Evolutionary conservation across 352 stramenopile species (phyloP), one percentile per base, ranked within the genome.

Genomic region (Globisporangium nunn): DNA sequence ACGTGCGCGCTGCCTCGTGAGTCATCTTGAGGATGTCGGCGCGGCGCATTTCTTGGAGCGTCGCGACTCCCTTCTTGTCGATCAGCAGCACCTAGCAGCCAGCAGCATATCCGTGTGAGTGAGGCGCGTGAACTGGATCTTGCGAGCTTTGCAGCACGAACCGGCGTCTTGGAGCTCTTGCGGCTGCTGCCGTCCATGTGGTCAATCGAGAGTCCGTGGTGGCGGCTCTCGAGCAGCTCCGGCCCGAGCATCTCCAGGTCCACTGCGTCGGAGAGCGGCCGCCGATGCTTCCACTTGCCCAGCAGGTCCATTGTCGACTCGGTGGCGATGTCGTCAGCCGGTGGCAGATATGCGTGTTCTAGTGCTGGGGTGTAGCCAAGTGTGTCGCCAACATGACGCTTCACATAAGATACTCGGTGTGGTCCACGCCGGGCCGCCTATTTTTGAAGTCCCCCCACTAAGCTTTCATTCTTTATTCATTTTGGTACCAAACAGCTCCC

Each of bases 1-100:
- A 17, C 10, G 54, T n/a, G 12, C 30, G 55, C 14, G 52, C 53
- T n/a, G 59, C 46, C 14, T 65, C 53, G 33, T 63, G 48, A 5
- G 50, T 59, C 47, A 66, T 62, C 50, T 59, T 66, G 41, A 66
- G 54, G 39, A 66, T 53, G 23, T 66, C 60, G 8, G 60, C 62
- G 18, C 55, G 54, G 10, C 47, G 47, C 33, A 66, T 48, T n/a
- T 66, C 55, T 35, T 62, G 35, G n/a, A 66, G 28, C 3, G 50
- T 54, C 17, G 41, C 30, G 7, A 15, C 31, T 2, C 56, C 61
- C 3, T 58, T 60, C 37, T 56, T 45, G 10, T 67, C 51, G 29
- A 67, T 67, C 12, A 51, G 55, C n/a, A 67, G 39, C 30, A 67
- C 61, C 61, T 67, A 7, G 6, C 35, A 41, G 35, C 8, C 35